Base-by-base conservation (phyloP, 345 rosid genomes). In the Hibiscus mutabilis region DNA sequence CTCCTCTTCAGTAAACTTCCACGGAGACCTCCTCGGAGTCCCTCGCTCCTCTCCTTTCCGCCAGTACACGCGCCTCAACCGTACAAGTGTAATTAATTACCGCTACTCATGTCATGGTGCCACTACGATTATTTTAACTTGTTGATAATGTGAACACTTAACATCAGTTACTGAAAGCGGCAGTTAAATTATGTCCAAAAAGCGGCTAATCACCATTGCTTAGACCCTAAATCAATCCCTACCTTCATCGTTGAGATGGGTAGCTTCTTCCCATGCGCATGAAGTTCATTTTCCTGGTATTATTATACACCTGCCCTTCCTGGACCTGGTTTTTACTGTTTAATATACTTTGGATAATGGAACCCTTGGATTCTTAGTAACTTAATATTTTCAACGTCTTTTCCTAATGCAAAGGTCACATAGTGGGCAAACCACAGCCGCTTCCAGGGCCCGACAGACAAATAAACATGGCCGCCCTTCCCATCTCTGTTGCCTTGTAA, bases 41-140 rank as follows among this genome's bases (percentile, higher is more conserved):
- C 87, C 90, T 1, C 84, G 84, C 66, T 51, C 81, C 74, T 78
- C 92, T 24, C 86, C 97, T 65, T 90, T 89, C 84, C 89, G 96
- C 40, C 97, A 92, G 85, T 92, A 90, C 88, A 86, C 94, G 7
- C 96, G 98, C 60, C 31, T 25, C 1, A 25, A 2, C 2, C 29
- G n/a, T n/a, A n/a, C n/a, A n/a, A n/a, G n/a, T n/a, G n/a, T n/a
- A n/a, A n/a, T 2, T 22, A 57, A 57, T 4, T 57, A 24, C 31
- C 11, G 33, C 60, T 22, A 56, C 18, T 31, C 64, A 2, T 27
- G 18, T 60, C 14, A 29, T 5, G 21, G 19, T 60, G 40, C 46
- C 5, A n/a, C 2, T 18, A 9, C 33, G 8, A 61, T 61, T 33
- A 9, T 11, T 33, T 31, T 33, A n/a, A n/a, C 44, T 35, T 61